Base-by-base conservation (phyloP, 1,139 yeast species). In the Candida freyschussii region DNA sequence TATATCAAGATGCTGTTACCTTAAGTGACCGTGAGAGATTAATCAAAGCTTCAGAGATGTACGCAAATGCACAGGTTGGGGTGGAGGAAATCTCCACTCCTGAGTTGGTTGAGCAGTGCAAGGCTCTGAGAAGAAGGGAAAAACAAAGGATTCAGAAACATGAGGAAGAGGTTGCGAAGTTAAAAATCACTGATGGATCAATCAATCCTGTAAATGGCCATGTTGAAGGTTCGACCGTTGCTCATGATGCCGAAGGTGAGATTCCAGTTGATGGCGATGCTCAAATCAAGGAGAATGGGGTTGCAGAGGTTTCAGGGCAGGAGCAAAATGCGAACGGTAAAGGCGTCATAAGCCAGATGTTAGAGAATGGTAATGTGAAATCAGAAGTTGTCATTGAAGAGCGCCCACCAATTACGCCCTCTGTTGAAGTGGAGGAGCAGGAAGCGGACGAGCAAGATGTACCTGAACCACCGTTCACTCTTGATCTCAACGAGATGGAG, bases 51-150 rank as follows among this genome's bases (percentile, higher is more conserved):
- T 84, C 91, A 40, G 98, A 93, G 58, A 87, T 93, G 97, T 72
- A 76, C 53, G 94, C 97, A 8, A 89, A 91, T 61, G 96, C 96
- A 0, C 95, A 87, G 57, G 94, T 93, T 54, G 95, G 93, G 9
- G 72, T 91, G 33, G 98, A 93, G 50, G 99, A 93, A 43, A 78
- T 89, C 47, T 75, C 81, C 29, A 69, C 75, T 23, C 78, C 87
- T 1, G 85, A 76, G 33, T 81, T 91, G 43, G 56, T 80, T 26
- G 71, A 71, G 36, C 85, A 89, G 31, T 91, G 97, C 63, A 78
- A 72, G 43, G 82, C 75, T 21, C 67, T 89, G 55, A 72, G 83
- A 36, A 68, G 63, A 33, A 70, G 97, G 41, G 96, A 89, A 52
- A 52, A 68, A 26, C 59, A 61, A 27, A 71, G 78, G 44, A 78